Evolutionary conservation across 805 yeast species (phyloP).

Genomic region (Torulaspora indica): DNA sequence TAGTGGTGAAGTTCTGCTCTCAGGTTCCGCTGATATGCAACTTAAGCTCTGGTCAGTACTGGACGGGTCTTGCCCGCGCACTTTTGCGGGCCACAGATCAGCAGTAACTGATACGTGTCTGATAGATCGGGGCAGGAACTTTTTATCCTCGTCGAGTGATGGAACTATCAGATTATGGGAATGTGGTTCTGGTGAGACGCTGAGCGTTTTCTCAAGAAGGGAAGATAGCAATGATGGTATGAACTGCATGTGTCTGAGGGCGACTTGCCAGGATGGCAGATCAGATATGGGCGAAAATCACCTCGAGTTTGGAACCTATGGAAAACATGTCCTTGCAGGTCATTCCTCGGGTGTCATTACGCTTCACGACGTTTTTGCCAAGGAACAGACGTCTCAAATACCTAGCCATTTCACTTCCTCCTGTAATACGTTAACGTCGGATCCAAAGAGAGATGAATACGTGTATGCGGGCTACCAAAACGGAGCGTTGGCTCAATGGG

Average conservation of each 20-base stretch:
- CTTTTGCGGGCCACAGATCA: conserved; percentile 47
- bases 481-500: conserved; percentile 42
- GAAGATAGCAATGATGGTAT: conserved; percentile 38
- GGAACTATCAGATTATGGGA: conserved; percentile 66
- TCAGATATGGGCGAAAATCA: conserved; percentile 22
- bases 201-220: conserved; percentile 41
- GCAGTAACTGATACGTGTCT: conserved; percentile 47
- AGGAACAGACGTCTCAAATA: conserved; percentile 25
- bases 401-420: conserved; percentile 29
- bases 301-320: conserved; percentile 48
- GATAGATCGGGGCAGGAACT: conserved; percentile 63
- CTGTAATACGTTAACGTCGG: conserved; percentile 19
- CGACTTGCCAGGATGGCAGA: not conserved
- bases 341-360: conserved; percentile 39
- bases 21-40: conserved; percentile 55
- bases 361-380: conserved; percentile 38
- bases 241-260: conserved; percentile 23
- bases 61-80: conserved; percentile 47
- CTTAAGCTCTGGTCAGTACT: conserved; percentile 57
- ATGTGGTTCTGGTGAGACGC: conserved; percentile 49
- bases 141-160: conserved; percentile 51
- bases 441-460: conserved; percentile 3
- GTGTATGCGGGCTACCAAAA: conserved; percentile 37
- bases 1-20: conserved; percentile 54
- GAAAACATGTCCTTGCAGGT: conserved; percentile 43